These are phyloP conservation scores for Melanogaster broomeanus DNA, from an alignment of 768 basidiomycete genomes.

Conservation along the genomic window DNA sequence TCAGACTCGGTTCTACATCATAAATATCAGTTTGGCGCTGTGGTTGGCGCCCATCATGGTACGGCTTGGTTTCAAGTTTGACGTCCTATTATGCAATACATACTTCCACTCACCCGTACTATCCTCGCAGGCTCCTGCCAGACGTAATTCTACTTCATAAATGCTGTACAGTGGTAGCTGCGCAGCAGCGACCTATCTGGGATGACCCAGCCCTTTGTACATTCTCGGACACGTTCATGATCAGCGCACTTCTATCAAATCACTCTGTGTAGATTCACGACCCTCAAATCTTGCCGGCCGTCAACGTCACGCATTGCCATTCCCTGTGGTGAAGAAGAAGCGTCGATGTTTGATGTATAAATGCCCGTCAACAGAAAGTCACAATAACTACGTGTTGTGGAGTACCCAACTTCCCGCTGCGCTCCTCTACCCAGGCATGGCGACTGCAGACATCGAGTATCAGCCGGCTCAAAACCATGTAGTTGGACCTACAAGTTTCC, in stretches of 20 bases:
- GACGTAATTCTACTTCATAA: neutral
- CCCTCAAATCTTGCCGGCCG: neutral
- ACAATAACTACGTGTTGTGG: neutral
- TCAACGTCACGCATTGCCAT: neutral
- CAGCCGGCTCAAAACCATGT: neutral
- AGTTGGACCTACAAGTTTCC: neutral
- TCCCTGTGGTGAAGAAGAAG: neutral
- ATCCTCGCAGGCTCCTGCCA: neutral
- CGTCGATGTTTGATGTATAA: conserved; percentile 11
- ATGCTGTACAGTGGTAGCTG: too few relatives aligned
- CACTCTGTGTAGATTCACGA: conserved; percentile 6
- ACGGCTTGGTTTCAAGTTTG: too few relatives aligned
- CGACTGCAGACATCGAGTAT: conserved; percentile 1
- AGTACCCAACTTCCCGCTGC: neutral
- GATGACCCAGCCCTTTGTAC: neutral
- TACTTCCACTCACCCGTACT: neutral
- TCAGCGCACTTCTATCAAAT: neutral
- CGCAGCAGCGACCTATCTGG: neutral
- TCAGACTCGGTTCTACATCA: too few relatives aligned
- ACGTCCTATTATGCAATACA: too few relatives aligned
- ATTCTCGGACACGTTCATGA: neutral
- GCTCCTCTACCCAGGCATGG: conserved; percentile 6
- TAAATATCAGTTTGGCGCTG: too few relatives aligned
- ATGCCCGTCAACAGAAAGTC: neutral
- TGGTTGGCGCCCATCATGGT: neutral